Evolutionary conservation across 352 stramenopile species (phyloP), one percentile per base, ranked within the genome.

Genomic region (Hyaloperonospora brassicae): DNA sequence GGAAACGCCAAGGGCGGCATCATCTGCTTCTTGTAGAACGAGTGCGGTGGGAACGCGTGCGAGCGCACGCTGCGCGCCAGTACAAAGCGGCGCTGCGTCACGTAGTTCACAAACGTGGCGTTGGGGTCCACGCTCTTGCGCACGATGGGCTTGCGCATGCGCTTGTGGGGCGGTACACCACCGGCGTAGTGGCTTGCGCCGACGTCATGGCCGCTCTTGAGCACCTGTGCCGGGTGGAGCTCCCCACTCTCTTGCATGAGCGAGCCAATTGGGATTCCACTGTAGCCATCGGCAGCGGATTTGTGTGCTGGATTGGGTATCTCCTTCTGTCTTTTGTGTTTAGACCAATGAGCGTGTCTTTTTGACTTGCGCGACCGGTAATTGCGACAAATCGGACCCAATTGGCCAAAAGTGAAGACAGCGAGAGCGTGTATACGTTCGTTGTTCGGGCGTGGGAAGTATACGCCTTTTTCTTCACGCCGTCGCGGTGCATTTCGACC

Each of bases 91-190:
- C 80, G 79, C 53, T 88, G 72, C 49, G 74, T 82, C 46, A 93
- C 57, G 59, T 81, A 91, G 50, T 73, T 76, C 57, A 93, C 89
- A 65, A 93, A 90, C 47, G 83, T 91, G 22, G 80, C 71, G 66
- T 91, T 91, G 25, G 83, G 83, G 57, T 93, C 83, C 31, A 93
- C 82, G 49, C 75, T 88, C 67, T 93, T 93, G 50, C 83, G 76
- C 50, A 93, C 80, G 52, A 93, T 93, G 39, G 80, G 83, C 70
- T 93, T 93, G 47, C 83, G 79, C 72, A 87, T 84, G 35, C 83
- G 83, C 63, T 90, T 91, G 65, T 89, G 78, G 1, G 74, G 76
- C 13, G 80, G 76, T 42, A 86, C 70, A 27, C 77, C 78, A 25
- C 80, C 78, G 4, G 73, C 68, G 61, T 87, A 88, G 55, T 84